Evolutionary conservation across 768 basidiomycete species (phyloP).

Genomic region (Lyophyllum decastes): DNA sequence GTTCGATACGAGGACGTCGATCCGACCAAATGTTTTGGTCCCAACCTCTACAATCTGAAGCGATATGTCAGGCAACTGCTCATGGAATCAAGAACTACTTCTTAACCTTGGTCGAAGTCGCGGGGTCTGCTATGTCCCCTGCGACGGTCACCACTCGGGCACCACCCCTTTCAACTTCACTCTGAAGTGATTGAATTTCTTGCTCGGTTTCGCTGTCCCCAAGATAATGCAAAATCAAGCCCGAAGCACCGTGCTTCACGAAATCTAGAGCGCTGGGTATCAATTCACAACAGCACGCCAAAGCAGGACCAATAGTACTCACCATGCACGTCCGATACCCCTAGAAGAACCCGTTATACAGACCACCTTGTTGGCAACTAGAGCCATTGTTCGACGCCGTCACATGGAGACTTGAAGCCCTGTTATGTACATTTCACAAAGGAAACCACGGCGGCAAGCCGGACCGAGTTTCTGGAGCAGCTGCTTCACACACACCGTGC

Average conservation of each 20-base stretch:
- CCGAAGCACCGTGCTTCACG: conserved; percentile 63
- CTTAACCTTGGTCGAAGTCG: conserved; percentile 55
- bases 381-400: conserved; percentile 28
- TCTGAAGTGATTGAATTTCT: conserved; percentile 48
- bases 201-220: conserved; percentile 56
- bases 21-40: conserved; percentile 60
- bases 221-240: conserved; percentile 67
- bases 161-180: conserved; percentile 43
- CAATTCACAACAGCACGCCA: not conserved
- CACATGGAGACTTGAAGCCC: not conserved
- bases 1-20: conserved; percentile 53
- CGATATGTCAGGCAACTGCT: not conserved
- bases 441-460: not conserved
- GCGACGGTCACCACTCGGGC: conserved; percentile 49
- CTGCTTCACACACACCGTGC: not conserved
- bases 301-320: conserved; percentile 4
- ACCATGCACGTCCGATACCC: conserved; percentile 73
- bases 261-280: conserved; percentile 54
- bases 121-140: conserved; percentile 65
- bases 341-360: conserved; percentile 75
- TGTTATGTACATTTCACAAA: not conserved
- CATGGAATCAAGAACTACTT: not conserved
- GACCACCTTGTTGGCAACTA: conserved; percentile 58
- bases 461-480: not conserved
- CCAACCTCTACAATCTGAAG: conserved; percentile 62